phyloP scores from a whole-genome alignment of 192 early-diverging fungal genomes.

The Gigaspora rosea region DNA sequence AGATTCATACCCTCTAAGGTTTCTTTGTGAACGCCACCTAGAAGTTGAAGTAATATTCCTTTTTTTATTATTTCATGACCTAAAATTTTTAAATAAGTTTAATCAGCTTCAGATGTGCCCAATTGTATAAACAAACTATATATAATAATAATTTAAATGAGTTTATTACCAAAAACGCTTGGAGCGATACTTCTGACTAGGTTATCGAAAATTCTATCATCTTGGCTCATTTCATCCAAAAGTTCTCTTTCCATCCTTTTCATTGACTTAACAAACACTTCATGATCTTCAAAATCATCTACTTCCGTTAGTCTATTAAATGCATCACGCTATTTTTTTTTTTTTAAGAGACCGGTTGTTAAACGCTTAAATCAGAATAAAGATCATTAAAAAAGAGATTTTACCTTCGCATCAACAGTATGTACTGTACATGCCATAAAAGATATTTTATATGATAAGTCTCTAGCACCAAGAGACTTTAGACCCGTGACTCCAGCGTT shows the following conservation, averaged over 20 bases:
- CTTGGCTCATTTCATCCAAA: constrained; percentile 53
- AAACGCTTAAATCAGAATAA: background rate
- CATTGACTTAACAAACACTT: constrained; percentile 62
- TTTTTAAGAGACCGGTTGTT: background rate
- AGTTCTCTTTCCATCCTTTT: constrained; percentile 76
- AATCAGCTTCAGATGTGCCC: background rate
- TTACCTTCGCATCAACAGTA: constrained; percentile 51
- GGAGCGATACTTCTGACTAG: constrained; percentile 85
- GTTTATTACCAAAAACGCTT: constrained; percentile 74
- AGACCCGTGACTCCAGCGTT: constrained; percentile 83
- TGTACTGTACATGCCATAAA: constrained; percentile 87
- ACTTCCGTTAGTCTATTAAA: background rate
- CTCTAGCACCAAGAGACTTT: constrained; percentile 85
- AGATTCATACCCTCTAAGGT: constrained; percentile 92
- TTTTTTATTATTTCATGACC: constrained; percentile 95
- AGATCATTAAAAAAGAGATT: background rate
- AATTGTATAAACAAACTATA: background rate
- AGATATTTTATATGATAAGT: constrained; percentile 89
- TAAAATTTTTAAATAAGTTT: constrained; percentile 25
- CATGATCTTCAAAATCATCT: constrained; percentile 46
- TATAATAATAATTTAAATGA: constrained; percentile 11
- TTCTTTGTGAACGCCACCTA: constrained; percentile 94
- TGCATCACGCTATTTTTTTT: background rate
- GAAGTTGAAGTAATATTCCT: constrained; percentile 88
- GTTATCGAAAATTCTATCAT: constrained; percentile 70